These are phyloP conservation scores for Babesia bigemina DNA, from an alignment of 169 alveolate species.

Conservation along the genomic window DNA sequence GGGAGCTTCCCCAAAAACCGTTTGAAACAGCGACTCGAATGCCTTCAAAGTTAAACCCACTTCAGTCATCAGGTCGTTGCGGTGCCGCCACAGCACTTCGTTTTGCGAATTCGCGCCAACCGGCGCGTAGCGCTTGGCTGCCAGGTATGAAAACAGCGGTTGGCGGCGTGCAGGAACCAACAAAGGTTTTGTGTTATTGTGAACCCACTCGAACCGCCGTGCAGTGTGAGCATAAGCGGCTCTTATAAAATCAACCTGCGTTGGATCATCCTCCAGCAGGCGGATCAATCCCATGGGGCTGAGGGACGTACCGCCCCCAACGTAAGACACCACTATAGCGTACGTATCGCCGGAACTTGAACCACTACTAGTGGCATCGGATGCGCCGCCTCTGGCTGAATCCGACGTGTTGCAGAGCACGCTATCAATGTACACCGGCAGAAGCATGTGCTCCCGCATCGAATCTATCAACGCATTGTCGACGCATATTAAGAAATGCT, in stretches of 20 bases:
- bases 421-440: constrained; percentile 49
- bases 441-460: constrained; percentile 37
- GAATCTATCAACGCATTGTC: constrained; percentile 30
- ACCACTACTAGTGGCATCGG: background rate
- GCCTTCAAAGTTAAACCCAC: constrained; percentile 46
- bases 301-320: constrained; percentile 49
- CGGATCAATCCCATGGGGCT: constrained; percentile 45
- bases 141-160: constrained; percentile 39
- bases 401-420: background rate
- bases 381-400: background rate
- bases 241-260: constrained; percentile 35
- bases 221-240: constrained; percentile 51
- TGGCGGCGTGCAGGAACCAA: constrained; percentile 47
- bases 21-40: constrained; percentile 18
- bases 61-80: constrained; percentile 43
- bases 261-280: constrained; percentile 26
- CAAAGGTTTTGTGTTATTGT: constrained; percentile 20
- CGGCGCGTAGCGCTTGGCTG: constrained; percentile 32
- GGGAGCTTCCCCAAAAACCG: constrained; percentile 9
- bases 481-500: constrained; percentile 35
- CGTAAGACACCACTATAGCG: constrained; percentile 29
- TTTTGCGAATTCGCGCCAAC: constrained; percentile 13
- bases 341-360: constrained; percentile 1
- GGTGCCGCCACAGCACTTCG: constrained; percentile 56
- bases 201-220: constrained; percentile 48